These are phyloP conservation scores for Camelina laxa DNA, from an alignment of 345 rosid species.

Conservation along the genomic window DNA sequence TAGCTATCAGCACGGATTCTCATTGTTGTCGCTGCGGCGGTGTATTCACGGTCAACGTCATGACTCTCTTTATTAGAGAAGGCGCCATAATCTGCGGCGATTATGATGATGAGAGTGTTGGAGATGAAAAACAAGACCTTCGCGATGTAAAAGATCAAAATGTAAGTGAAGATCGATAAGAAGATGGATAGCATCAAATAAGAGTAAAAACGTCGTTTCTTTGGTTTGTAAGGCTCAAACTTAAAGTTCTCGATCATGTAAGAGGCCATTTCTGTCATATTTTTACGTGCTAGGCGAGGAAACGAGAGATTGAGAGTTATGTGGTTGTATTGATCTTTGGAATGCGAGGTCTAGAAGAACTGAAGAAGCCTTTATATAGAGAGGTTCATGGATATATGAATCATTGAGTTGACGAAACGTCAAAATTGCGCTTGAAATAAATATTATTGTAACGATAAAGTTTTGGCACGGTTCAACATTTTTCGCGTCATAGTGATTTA, in stretches of 20 bases:
- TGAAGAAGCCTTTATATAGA: conserved; percentile 28
- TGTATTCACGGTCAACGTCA: conserved; percentile 45
- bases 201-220: conserved; percentile 22
- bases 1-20: conserved; percentile 20
- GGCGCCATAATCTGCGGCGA: conserved; percentile 63
- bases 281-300: neutral
- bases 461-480: conserved; percentile 36
- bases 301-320: conserved; percentile 9
- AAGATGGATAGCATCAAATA: conserved; percentile 43
- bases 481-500: conserved; percentile 32
- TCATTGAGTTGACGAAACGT: neutral
- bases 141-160: conserved; percentile 52
- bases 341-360: too few relatives aligned
- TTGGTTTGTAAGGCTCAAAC: conserved; percentile 30
- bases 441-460: neutral
- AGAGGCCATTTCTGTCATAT: conserved; percentile 39
- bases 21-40: neutral
- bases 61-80: conserved; percentile 48
- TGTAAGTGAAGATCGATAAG: conserved; percentile 45
- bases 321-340: neutral
- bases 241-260: conserved; percentile 36
- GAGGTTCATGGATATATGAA: conserved; percentile 10
- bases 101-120: conserved; percentile 66
- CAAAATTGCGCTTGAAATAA: conserved; percentile 18
- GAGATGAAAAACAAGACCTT: conserved; percentile 71